Evolutionary conservation across 2,329 filamentous ascomycete genomes (phyloP).

Genomic region (Fusarium mundagurra): DNA sequence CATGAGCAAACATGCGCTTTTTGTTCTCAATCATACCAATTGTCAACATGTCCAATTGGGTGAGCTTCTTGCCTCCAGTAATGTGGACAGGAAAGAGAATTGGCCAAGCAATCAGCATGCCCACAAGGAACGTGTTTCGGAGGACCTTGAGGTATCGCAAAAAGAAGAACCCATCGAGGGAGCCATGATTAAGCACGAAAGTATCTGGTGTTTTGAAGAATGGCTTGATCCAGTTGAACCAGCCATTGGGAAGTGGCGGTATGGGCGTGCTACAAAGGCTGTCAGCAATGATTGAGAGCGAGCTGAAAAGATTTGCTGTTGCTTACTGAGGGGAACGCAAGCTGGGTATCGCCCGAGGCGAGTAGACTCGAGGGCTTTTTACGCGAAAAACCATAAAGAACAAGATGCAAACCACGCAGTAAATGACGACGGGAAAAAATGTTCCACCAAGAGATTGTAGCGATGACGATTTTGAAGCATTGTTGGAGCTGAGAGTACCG

Average conservation of each 20-base stretch:
- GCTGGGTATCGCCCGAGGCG: conserved; percentile 61
- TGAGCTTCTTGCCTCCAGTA: conserved; percentile 74
- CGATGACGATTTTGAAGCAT: conserved; percentile 49
- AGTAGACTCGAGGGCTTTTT: conserved; percentile 63
- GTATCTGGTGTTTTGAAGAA: conserved; percentile 78
- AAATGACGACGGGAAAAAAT: conserved; percentile 63
- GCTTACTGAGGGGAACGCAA: conserved; percentile 57
- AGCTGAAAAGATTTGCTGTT: not conserved
- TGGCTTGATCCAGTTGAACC: conserved; percentile 73
- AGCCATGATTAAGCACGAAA: conserved; percentile 88
- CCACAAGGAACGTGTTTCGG: conserved; percentile 85
- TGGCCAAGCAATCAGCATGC: conserved; percentile 86
- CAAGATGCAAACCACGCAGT: conserved; percentile 59
- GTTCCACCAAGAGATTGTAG: conserved; percentile 57
- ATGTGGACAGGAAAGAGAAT: conserved; percentile 87
- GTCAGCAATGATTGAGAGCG: conserved; percentile 25
- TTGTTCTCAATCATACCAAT: conserved; percentile 77
- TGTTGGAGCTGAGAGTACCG: conserved; percentile 49
- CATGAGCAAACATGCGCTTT: conserved; percentile 80
- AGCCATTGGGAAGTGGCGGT: conserved; percentile 66
- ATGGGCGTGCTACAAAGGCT: conserved; percentile 60
- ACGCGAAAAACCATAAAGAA: conserved; percentile 61
- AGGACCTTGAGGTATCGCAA: conserved; percentile 76
- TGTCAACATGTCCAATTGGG: conserved; percentile 79
- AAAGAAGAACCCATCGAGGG: conserved; percentile 91